phyloP scores from a whole-genome alignment of 805 yeast species.

The Wickerhamiella nectarea region DNA sequence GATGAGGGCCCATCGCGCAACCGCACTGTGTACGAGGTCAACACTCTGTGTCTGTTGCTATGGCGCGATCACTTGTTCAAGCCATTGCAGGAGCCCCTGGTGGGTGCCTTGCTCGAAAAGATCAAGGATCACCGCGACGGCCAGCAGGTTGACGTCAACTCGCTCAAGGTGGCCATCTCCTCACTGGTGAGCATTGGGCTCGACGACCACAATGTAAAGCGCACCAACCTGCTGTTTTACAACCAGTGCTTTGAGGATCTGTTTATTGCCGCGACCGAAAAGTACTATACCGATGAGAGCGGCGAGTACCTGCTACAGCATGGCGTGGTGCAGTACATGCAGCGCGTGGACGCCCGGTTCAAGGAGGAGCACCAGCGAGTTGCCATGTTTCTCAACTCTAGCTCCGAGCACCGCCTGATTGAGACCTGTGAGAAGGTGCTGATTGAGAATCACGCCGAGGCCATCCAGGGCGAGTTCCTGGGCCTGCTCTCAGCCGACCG shows the following conservation, averaged over 20 bases:
- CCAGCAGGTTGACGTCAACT: conserved; percentile 51
- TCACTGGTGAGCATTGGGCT: conserved; percentile 85
- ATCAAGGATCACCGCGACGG: conserved; percentile 71
- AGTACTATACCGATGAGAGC: conserved; percentile 57
- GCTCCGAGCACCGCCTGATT: conserved; percentile 63
- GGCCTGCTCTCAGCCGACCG: conserved; percentile 60
- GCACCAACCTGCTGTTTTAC: conserved; percentile 70
- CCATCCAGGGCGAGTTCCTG: conserved; percentile 64
- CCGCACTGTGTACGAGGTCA: conserved; percentile 78
- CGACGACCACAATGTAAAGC: conserved; percentile 78
- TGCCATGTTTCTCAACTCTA: conserved; percentile 68
- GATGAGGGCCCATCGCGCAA: conserved; percentile 56
- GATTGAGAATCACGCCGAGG: conserved; percentile 63
- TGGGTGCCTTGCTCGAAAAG: conserved; percentile 59
- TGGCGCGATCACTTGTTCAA: conserved; percentile 81
- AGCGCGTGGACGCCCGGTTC: conserved; percentile 68
- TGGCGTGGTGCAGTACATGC: conserved; percentile 82
- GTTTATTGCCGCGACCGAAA: conserved; percentile 45
- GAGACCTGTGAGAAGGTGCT: conserved; percentile 63
- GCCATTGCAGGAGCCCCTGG: conserved; percentile 44
- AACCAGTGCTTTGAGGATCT: conserved; percentile 63
- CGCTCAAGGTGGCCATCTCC: conserved; percentile 59
- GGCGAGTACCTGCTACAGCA: conserved; percentile 50
- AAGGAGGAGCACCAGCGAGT: conserved; percentile 72
- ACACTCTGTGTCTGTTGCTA: conserved; percentile 70